Evolutionary conservation across 2,329 filamentous ascomycete species (phyloP), one percentile per base, ranked within the genome.

Genomic region (Salinomyces thailandicus): DNA sequence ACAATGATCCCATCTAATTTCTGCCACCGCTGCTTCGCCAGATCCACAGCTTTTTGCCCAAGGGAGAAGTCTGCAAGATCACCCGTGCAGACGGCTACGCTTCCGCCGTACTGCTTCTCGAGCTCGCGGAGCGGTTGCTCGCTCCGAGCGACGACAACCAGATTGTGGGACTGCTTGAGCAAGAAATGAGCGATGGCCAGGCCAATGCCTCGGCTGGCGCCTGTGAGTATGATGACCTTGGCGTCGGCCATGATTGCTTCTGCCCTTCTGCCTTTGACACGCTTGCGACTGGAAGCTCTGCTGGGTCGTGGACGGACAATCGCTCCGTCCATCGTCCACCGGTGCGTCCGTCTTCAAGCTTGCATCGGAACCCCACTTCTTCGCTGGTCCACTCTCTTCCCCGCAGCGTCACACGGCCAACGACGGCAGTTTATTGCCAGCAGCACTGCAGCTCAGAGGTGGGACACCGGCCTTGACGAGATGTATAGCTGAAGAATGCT

Each of bases 1-100:
- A 96, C 65, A 9, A 98, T 75, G 30, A 98, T 58, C 1, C 79
- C 81, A 55, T 98, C 86, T 4, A 98, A 62, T 33, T 66, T 68
- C 58, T 85, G 31, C 29, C 47, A 96, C 0, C 72, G 64, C 18
- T 72, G 63, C 8, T 81, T 53, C 0, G 86, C 81, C 1, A 77
- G 62, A 3, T 79, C 67, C 4, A 85, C 74, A 4, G 81, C 72
- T 53, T 73, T 73, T 1, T 69, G 59, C 3, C 75, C 72, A 18
- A 81, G 54, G 0, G 58, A 61, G 17, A 68, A 54, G 46, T 77
- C 71, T 1, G 66, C 56, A 8, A 77, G 58, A 44, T 81, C 75
- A n/a, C 73, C 75, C 2, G 68, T 62, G 11, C 78, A 57, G 2
- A 74, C 63, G 33, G 70, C 66, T 18, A 79, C 73, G 38, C 69